These are phyloP conservation scores for Zygnema cylindricum DNA, from an alignment of 139 green algal genomes.

Conservation along the genomic window DNA sequence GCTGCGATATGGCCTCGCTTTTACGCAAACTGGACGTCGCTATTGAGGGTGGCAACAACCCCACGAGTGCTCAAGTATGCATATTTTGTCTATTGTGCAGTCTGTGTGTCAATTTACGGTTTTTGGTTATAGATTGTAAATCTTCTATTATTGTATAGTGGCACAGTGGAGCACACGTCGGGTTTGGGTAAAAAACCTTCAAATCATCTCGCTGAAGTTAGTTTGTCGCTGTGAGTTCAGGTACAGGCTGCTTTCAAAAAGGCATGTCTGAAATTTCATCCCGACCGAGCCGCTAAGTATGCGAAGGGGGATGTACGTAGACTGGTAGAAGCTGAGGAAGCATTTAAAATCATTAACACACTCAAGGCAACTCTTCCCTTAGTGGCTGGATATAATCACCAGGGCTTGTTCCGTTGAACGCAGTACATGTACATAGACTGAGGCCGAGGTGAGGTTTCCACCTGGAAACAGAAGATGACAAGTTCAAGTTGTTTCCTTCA, in stretches of 20 bases:
- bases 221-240: constrained; percentile 31
- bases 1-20: constrained; percentile 39
- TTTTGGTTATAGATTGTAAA: too few relatives aligned
- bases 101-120: too few relatives aligned
- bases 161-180: too few relatives aligned
- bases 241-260: constrained; percentile 57
- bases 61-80: constrained; percentile 34
- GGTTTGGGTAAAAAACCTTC: too few relatives aligned
- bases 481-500: too few relatives aligned
- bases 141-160: too few relatives aligned
- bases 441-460: too few relatives aligned
- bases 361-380: constrained; percentile 23
- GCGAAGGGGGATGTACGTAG: constrained; percentile 22
- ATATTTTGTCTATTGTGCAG: too few relatives aligned
- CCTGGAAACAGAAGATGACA: too few relatives aligned
- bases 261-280: constrained; percentile 51
- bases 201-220: too few relatives aligned
- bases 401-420: too few relatives aligned
- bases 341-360: constrained; percentile 48
- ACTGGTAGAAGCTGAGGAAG: constrained; percentile 57
- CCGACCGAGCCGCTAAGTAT: constrained; percentile 12
- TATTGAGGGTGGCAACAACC: constrained; percentile 38
- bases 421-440: too few relatives aligned
- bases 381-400: not conserved
- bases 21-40: constrained; percentile 39